phyloP scores from a whole-genome alignment of 805 yeast species.

The Naumovozyma castellii region DNA sequence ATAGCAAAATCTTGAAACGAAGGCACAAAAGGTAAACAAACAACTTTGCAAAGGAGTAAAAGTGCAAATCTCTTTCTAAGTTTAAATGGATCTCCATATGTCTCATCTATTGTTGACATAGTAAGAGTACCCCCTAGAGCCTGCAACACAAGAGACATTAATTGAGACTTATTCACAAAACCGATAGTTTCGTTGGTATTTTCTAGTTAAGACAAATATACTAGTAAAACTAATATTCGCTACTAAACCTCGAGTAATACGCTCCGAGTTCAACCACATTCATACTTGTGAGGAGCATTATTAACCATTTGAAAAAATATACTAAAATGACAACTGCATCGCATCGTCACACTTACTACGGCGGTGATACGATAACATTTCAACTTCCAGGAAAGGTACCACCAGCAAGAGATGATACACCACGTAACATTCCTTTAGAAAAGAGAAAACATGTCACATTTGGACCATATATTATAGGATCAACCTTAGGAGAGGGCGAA shows the following conservation, averaged over 20 bases:
- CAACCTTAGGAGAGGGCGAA: conserved; percentile 96
- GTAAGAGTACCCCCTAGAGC: too few relatives aligned
- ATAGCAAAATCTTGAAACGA: conserved; percentile 8
- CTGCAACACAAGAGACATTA: too few relatives aligned
- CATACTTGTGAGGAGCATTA: too few relatives aligned
- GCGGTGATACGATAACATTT: conserved; percentile 13
- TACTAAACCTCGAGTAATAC: too few relatives aligned
- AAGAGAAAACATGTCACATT: conserved; percentile 64
- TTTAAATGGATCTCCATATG: background rate
- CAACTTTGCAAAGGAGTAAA: background rate
- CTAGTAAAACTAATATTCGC: too few relatives aligned
- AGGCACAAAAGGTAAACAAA: conserved; percentile 1
- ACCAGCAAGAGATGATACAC: background rate
- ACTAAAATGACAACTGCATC: conserved; percentile 3
- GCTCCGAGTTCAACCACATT: too few relatives aligned
- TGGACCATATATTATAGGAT: conserved; percentile 83
- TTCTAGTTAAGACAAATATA: too few relatives aligned
- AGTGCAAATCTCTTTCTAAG: too few relatives aligned
- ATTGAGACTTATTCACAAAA: too few relatives aligned
- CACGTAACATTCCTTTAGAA: background rate
- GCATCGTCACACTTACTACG: conserved; percentile 27
- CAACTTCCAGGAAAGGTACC: background rate
- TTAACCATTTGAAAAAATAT: too few relatives aligned
- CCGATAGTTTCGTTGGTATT: too few relatives aligned
- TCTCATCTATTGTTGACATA: background rate